These are phyloP conservation scores for Spinellus fusiger DNA, from an alignment of 192 early-diverging fungal genomes.

Conservation along the genomic window DNA sequence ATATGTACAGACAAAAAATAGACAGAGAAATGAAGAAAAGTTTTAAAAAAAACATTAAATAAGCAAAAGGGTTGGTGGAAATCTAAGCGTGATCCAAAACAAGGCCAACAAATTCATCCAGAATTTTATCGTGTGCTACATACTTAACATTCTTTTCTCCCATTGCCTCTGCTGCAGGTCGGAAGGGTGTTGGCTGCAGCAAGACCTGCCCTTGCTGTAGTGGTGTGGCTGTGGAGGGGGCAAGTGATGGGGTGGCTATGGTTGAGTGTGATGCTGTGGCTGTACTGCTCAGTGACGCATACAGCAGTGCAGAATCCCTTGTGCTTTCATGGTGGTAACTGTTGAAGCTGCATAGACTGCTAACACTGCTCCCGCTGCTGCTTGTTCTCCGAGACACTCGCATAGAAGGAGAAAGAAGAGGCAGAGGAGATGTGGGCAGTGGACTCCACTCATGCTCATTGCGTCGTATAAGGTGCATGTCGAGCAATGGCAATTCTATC, in stretches of 20 bases:
- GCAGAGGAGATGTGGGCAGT: background rate
- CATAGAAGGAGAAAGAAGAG: background rate
- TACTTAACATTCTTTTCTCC: background rate
- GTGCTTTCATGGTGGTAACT: no score
- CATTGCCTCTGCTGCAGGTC: background rate
- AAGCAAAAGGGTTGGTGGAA: no score
- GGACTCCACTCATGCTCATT: background rate
- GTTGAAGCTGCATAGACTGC: background rate
- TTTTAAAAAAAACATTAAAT: no score
- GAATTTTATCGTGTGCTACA: background rate
- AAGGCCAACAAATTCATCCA: background rate
- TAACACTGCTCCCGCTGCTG: background rate
- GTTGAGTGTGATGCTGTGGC: background rate
- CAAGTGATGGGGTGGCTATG: background rate
- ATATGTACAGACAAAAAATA: no score
- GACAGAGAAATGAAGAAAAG: no score
- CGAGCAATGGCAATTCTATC: constrained; percentile 11
- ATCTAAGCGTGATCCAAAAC: background rate
- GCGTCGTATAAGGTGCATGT: background rate
- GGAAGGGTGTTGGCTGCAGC: background rate
- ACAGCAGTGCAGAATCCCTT: no score
- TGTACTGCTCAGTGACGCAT: background rate
- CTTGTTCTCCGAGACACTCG: background rate
- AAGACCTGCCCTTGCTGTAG: no score
- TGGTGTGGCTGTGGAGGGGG: background rate